Evolutionary conservation across 108 stramenopile species (phyloP).

Genomic region (Mayamaea pseudoterrestris): DNA sequence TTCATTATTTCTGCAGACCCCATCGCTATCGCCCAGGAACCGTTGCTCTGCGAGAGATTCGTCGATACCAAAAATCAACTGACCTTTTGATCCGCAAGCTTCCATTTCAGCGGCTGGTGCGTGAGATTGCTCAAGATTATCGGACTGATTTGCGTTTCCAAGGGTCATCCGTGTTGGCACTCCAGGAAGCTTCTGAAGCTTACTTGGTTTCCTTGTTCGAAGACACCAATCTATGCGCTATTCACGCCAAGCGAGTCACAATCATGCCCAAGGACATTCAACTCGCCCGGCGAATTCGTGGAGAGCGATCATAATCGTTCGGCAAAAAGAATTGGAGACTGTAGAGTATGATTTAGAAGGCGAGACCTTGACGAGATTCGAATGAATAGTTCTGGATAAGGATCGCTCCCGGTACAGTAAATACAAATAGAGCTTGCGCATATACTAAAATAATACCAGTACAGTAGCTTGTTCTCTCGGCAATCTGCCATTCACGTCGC

Average conservation of each 20-base stretch:
- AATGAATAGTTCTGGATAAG: too few relatives aligned
- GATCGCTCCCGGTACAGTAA: too few relatives aligned
- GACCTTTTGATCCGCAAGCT: conserved; percentile 93
- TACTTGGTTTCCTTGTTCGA: conserved; percentile 95
- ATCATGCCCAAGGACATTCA: conserved; percentile 99
- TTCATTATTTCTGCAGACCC: too few relatives aligned
- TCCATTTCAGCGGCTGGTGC: conserved; percentile 92
- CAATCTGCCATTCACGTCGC: too few relatives aligned
- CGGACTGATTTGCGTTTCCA: conserved; percentile 96
- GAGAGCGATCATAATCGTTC: too few relatives aligned
- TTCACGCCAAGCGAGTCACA: conserved; percentile 97
- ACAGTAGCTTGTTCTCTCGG: too few relatives aligned
- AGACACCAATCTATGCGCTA: conserved; percentile 94
- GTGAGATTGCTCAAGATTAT: conserved; percentile 96
- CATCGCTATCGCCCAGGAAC: conserved; percentile 91
- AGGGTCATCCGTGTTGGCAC: conserved; percentile 87
- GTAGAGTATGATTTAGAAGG: too few relatives aligned
- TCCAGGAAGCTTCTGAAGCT: conserved; percentile 92
- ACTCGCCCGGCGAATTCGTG: too few relatives aligned
- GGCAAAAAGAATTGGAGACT: too few relatives aligned
- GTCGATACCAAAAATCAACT: conserved; percentile 92
- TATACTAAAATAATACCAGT: too few relatives aligned
- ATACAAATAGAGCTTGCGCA: too few relatives aligned
- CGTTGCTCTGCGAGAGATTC: conserved; percentile 96
- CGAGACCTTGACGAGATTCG: too few relatives aligned